phyloP scores from a whole-genome alignment of 176 grass and related monocot genomes.

The Zea luxurians region DNA sequence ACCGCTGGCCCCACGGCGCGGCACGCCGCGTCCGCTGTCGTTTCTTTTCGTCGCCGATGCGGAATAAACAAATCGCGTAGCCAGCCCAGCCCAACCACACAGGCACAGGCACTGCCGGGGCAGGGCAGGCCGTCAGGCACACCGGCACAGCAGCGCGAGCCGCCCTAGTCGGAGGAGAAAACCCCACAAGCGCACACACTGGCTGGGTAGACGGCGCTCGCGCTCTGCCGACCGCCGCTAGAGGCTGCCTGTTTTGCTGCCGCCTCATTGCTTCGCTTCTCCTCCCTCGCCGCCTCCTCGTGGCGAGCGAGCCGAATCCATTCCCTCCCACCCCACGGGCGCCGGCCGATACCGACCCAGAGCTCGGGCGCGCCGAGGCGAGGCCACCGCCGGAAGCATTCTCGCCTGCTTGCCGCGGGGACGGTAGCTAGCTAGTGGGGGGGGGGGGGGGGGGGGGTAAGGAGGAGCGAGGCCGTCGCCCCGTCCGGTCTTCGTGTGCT shows the following conservation, averaged over 20 bases:
- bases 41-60: conserved; percentile 10
- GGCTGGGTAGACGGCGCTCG: not conserved
- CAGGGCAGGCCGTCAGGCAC: too few species aligned
- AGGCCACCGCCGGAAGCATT: not conserved
- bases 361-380: conserved; percentile 7
- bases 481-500: not conserved
- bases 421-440: too few species aligned
- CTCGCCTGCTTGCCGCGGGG: not conserved
- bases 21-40: conserved; percentile 17
- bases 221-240: not conserved
- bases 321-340: not conserved
- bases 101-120: too few species aligned
- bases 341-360: not conserved
- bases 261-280: not conserved
- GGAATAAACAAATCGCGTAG: not conserved
- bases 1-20: conserved; percentile 20
- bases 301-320: not conserved
- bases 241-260: not conserved
- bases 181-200: not conserved
- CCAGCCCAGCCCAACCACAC: not conserved
- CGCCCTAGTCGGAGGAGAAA: not conserved
- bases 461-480: not conserved
- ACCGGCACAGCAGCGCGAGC: not conserved
- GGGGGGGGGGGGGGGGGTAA: not conserved
- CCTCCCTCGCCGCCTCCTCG: not conserved